Base-by-base conservation (phyloP, 805 yeast species). In the Candida railenensis region DNA sequence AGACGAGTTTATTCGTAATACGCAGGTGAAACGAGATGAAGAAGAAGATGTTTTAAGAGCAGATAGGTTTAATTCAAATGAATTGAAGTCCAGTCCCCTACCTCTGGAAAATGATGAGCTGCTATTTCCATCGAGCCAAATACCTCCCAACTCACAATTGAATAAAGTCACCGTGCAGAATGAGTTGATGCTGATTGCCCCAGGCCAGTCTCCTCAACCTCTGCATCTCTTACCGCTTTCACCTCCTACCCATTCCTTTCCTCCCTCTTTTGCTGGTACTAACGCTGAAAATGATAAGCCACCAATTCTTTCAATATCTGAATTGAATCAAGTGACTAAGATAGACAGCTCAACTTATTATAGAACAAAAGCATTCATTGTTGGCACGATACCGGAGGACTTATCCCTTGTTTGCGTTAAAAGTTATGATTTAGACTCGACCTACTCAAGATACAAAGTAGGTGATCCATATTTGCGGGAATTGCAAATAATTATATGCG, bases 341-440 rank as follows among this genome's bases (percentile, higher is more conserved):
- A 14, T 36, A 16, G 22, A 36, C 12, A 20, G 9, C 22, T 4
- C 19, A 12, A 36, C 22, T 4, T 36, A 36, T 11, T 25, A 25
- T 49, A 45, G 42, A 11, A 55, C 56, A 3, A 38, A 45, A 3
- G 67, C 61, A 2, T 47, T 43, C 20, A 37, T 67, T 2, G 59
- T 55, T 2, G 68, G 62, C 2, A 42, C 53, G 9, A 48, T 56
- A 3, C 74, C 74, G 0, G 44, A 40, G 1, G 63, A 66, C 44
- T 55, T 62, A 48, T 41, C 52, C 18, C 58, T 56, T 16, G 40
- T 63, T 1, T 67, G 71, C 48, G 53, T 62, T 16, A 69, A 69
- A 43, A 43, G 53, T 30, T 69, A 58, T 46, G 48, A 48, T 11
- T 14, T 36, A 14, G 43, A 46, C 28, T 19, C 34, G 7, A 22